Conservation (phyloP, 345 rosid species). For the Heritiera littoralis region DNA sequence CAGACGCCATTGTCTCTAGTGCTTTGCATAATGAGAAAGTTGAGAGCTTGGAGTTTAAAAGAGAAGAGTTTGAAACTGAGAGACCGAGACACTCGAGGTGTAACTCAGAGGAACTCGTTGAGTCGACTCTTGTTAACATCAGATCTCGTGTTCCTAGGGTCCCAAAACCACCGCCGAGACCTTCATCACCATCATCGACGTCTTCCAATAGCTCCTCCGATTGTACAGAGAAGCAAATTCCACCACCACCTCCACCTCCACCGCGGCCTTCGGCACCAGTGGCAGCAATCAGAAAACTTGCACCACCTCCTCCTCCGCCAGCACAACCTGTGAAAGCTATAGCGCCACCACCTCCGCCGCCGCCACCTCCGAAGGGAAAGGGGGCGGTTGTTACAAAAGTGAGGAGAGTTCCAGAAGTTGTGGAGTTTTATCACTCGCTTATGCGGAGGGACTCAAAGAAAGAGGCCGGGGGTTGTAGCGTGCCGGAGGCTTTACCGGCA, state of each 20-base stretch:
- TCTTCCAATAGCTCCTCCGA: slow-evolving; percentile 23
- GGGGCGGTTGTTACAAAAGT: slow-evolving; percentile 60
- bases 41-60: slow-evolving; percentile 39
- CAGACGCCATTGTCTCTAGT: slow-evolving; percentile 1
- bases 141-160: slow-evolving; percentile 81
- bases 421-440: slow-evolving; percentile 93
- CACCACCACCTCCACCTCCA: slow-evolving; percentile 35
- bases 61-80: slow-evolving; percentile 53
- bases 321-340: slow-evolving; percentile 26
- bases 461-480: slow-evolving; percentile 53
- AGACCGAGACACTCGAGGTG: slow-evolving; percentile 52
- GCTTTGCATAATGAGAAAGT: slow-evolving; percentile 13
- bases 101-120: slow-evolving; percentile 71
- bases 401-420: slow-evolving; percentile 90
- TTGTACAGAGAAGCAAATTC: slow-evolving; percentile 32
- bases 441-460: slow-evolving; percentile 87
- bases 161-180: slow-evolving; percentile 95
- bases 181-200: slow-evolving; percentile 32
- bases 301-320: slow-evolving; percentile 39
- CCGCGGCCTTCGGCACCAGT: neutral
- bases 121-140: slow-evolving; percentile 51
- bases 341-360: slow-evolving; percentile 71
- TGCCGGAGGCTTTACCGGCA: slow-evolving; percentile 46
- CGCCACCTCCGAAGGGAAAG: slow-evolving; percentile 55
- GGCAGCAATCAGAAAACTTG: neutral